Evolutionary conservation across 306 rosid genomes (phyloP).

Genomic region (Gastrolobium villosum): DNA sequence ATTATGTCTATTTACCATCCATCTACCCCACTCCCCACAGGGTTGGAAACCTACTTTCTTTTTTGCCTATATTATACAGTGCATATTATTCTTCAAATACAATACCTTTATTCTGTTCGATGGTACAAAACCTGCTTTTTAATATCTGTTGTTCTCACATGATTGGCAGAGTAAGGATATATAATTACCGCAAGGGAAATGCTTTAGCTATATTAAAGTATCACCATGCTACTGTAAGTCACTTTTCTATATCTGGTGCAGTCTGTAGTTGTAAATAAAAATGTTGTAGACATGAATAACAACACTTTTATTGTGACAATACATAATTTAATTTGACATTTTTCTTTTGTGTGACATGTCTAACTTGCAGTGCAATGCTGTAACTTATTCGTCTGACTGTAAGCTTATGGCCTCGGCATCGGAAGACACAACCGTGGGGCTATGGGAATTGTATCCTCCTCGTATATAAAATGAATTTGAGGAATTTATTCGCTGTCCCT

Average conservation of each 20-base stretch:
- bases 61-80: neutral
- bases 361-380: conserved; percentile 81
- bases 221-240: conserved; percentile 82
- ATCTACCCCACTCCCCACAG: neutral
- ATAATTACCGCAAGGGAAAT: conserved; percentile 83
- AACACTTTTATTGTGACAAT: conserved; percentile 1
- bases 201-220: conserved; percentile 89
- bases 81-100: neutral
- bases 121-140: conserved; percentile 30
- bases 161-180: conserved; percentile 79
- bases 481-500: neutral
- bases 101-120: neutral
- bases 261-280: conserved; percentile 6
- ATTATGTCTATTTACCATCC: neutral
- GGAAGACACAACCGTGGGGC: conserved; percentile 85
- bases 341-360: neutral
- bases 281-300: conserved; percentile 11
- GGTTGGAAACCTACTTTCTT: neutral
- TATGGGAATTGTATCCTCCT: conserved; percentile 96
- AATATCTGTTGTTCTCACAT: conserved; percentile 32
- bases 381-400: conserved; percentile 73
- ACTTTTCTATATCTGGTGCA: conserved; percentile 39
- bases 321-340: conserved; percentile 20
- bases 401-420: conserved; percentile 95
- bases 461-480: conserved; percentile 49